phyloP scores from a whole-genome alignment of 208 protist genomes.

The Trypanosoma boissoni region DNA sequence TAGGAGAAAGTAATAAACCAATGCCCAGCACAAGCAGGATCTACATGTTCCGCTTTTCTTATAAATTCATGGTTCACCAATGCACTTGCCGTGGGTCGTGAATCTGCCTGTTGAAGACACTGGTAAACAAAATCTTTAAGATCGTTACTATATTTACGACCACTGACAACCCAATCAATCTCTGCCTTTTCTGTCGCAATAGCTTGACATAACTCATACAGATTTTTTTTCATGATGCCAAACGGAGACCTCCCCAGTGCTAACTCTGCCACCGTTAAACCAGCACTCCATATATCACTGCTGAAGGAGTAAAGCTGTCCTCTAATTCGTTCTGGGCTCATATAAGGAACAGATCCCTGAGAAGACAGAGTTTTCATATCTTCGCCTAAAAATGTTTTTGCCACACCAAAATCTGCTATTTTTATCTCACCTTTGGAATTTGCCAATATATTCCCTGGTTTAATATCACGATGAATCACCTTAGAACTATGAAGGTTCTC shows the following conservation, averaged over 20 bases:
- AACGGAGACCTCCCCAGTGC: slow-evolving; percentile 88
- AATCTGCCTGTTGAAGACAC: slow-evolving; percentile 52
- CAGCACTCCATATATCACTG: slow-evolving; percentile 92
- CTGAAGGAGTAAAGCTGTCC: slow-evolving; percentile 87
- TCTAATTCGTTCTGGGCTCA: slow-evolving; percentile 92
- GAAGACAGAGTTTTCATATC: slow-evolving; percentile 78
- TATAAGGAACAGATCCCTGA: slow-evolving; percentile 93
- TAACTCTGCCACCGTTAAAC: slow-evolving; percentile 87
- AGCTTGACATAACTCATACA: slow-evolving; percentile 83
- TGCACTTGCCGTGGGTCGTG: slow-evolving; percentile 60
- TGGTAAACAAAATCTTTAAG: slow-evolving; percentile 77
- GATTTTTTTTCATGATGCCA: slow-evolving; percentile 49
- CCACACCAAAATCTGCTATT: slow-evolving; percentile 96
- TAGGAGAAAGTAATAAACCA: slow-evolving; percentile 55
- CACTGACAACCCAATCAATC: slow-evolving; percentile 57
- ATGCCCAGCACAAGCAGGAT: slow-evolving; percentile 55
- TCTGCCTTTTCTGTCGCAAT: slow-evolving; percentile 59
- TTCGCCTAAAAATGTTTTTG: slow-evolving; percentile 76
- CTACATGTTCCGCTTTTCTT: slow-evolving; percentile 46
- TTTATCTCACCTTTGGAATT: slow-evolving; percentile 95
- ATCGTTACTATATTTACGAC: slow-evolving; percentile 51
- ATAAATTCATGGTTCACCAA: slow-evolving; percentile 83
- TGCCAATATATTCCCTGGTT: slow-evolving; percentile 96
- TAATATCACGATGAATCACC: slow-evolving; percentile 95
- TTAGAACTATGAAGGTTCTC: slow-evolving; percentile 82